These are phyloP conservation scores for Auricularia sp. DNA, from an alignment of 768 basidiomycete species.

Conservation along the genomic window DNA sequence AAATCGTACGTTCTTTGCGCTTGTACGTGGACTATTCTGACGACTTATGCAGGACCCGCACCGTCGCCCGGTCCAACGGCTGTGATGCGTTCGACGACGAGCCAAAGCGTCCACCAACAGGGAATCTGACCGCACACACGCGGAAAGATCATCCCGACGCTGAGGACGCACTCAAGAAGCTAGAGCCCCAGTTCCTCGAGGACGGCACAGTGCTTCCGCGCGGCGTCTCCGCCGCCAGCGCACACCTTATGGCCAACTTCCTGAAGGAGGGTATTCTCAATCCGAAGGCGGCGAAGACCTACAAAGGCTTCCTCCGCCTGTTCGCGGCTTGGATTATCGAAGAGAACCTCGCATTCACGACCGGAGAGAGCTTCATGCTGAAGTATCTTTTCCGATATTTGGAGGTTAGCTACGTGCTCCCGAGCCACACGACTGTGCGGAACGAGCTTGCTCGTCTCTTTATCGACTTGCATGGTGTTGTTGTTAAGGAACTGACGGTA, in stretches of 20 bases:
- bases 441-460: conserved; percentile 13
- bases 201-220: not conserved
- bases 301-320: not conserved
- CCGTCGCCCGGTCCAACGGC: not conserved
- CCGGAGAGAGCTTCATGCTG: conserved; percentile 13
- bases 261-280: not conserved
- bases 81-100: not conserved
- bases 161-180: not conserved
- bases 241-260: not conserved
- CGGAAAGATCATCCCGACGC: not conserved
- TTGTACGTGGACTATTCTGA: too few species aligned
- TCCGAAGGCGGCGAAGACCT: not conserved
- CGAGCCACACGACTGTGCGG: conserved; percentile 18
- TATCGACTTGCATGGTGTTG: conserved; percentile 12
- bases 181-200: not conserved
- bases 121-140: not conserved
- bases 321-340: not conserved
- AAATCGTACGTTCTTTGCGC: too few species aligned
- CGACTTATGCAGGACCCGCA: not conserved
- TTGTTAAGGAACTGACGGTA: conserved; percentile 14
- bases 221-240: not conserved
- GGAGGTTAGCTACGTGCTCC: conserved; percentile 12
- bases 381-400: conserved; percentile 9
- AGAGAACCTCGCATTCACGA: conserved; percentile 18
- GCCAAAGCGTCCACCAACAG: not conserved